phyloP scores from a whole-genome alignment of 768 basidiomycete genomes.

The Pholiota microspora region DNA sequence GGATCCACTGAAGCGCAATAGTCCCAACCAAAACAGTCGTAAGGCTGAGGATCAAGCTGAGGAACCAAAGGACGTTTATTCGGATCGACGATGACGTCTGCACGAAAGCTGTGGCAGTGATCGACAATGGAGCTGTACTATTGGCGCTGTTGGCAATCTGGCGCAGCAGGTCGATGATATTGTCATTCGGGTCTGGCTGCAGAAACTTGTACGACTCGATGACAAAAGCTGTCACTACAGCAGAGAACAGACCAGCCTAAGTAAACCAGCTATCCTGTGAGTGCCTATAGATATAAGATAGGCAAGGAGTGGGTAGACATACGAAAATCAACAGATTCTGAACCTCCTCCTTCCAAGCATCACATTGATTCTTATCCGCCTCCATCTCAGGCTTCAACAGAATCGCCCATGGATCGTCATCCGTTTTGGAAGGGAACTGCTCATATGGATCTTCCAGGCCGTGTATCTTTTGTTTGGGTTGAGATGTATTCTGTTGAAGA shows the following conservation, averaged over 20 bases:
- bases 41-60: conserved; percentile 9
- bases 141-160: background rate
- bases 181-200: conserved; percentile 4
- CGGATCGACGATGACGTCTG: background rate
- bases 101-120: background rate
- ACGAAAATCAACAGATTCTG: conserved; percentile 21
- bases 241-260: conserved; percentile 5
- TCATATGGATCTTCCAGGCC: background rate
- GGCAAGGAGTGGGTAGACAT: background rate
- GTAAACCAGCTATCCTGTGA: too few species aligned
- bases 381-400: background rate
- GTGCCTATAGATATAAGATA: background rate
- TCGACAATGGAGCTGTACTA: background rate
- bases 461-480: too few species aligned
- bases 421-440: background rate
- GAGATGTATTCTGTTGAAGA: too few species aligned
- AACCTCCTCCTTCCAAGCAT: conserved; percentile 20
- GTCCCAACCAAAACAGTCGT: conserved; percentile 7
- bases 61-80: conserved; percentile 9
- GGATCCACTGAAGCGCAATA: conserved; percentile 9
- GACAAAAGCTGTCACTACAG: conserved; percentile 2
- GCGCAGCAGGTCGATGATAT: background rate
- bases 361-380: conserved; percentile 6
- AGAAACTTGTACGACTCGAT: conserved; percentile 4
- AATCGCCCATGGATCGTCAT: conserved; percentile 9